Evolutionary conservation across 228 moss, liverwort and hornwort genomes (phyloP).

Genomic region (Sphagnum magellanicum): DNA sequence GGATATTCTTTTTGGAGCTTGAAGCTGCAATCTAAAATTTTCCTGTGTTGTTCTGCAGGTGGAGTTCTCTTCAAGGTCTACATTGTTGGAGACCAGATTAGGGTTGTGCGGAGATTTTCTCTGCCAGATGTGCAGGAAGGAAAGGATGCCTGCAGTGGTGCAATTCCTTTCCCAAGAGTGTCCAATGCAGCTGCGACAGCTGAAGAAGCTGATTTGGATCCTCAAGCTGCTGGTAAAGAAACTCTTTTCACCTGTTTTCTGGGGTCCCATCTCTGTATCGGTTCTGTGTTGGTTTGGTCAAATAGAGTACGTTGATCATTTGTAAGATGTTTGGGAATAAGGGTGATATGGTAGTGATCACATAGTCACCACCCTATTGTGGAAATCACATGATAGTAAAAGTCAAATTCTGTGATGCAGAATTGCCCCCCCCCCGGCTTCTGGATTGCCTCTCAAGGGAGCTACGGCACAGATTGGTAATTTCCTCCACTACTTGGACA

Average conservation of each 20-base stretch:
- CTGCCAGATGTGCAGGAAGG: conserved; percentile 30
- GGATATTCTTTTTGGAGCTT: no score
- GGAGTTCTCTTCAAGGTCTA: conserved; percentile 42
- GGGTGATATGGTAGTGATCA: no score
- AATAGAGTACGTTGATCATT: no score
- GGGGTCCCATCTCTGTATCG: no score
- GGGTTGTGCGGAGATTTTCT: conserved; percentile 32
- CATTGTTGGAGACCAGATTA: conserved; percentile 36
- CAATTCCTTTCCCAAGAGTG: conserved; percentile 35
- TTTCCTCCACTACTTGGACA: background rate
- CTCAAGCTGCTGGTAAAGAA: conserved; percentile 25
- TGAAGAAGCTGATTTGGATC: conserved; percentile 32
- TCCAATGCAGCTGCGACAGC: conserved; percentile 34
- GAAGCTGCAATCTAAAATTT: no score
- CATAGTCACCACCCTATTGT: no score
- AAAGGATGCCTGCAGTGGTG: conserved; percentile 18
- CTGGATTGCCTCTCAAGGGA: conserved; percentile 34
- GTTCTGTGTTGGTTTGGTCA: no score
- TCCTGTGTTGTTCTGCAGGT: conserved; percentile 9
- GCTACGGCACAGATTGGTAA: conserved; percentile 41
- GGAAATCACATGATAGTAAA: no score
- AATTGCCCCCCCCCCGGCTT: conserved; percentile 39
- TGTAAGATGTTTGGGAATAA: no score
- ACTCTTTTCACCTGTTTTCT: no score
- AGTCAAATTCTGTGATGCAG: conserved; percentile 1